A percentile compares a stretch with the other conserved stretches of the same genome.
Evolutionary conservation across 2,329 filamentous ascomycete genomes (phyloP).

Genomic region (Mycogone perniciosa): DNA sequence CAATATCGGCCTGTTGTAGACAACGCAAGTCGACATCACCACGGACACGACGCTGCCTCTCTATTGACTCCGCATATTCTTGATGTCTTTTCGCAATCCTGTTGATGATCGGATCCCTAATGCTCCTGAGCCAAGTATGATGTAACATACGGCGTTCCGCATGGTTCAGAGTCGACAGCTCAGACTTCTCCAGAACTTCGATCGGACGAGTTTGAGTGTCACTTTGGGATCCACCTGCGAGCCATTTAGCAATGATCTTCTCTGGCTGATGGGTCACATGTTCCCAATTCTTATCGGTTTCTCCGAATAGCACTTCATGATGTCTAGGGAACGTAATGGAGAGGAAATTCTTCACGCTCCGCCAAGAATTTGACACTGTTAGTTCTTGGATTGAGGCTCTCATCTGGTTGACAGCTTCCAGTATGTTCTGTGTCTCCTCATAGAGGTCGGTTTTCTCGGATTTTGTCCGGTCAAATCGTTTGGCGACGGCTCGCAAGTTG

Average conservation of each 20-base stretch:
- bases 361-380: background rate
- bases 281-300: constrained; percentile 4
- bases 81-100: background rate
- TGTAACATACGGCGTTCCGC: constrained; percentile 7
- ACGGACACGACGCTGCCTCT: constrained; percentile 8
- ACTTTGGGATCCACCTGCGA: background rate
- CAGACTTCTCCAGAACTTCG: background rate
- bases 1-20: constrained; percentile 38
- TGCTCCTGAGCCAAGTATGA: constrained; percentile 9
- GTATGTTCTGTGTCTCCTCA: background rate
- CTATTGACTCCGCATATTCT: constrained; percentile 3
- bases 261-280: background rate
- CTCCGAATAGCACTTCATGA: background rate
- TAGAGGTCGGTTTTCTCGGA: constrained; percentile 22
- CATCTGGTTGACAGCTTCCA: background rate
- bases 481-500: constrained; percentile 41
- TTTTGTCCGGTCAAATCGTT: constrained; percentile 30
- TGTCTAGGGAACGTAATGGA: background rate
- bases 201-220: background rate
- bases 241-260: background rate
- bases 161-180: constrained; percentile 4
- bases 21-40: constrained; percentile 22
- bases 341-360: background rate
- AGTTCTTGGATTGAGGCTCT: background rate
- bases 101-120: constrained; percentile 12